phyloP scores from a whole-genome alignment of 441 rosid species.

The Capsella rubella region DNA sequence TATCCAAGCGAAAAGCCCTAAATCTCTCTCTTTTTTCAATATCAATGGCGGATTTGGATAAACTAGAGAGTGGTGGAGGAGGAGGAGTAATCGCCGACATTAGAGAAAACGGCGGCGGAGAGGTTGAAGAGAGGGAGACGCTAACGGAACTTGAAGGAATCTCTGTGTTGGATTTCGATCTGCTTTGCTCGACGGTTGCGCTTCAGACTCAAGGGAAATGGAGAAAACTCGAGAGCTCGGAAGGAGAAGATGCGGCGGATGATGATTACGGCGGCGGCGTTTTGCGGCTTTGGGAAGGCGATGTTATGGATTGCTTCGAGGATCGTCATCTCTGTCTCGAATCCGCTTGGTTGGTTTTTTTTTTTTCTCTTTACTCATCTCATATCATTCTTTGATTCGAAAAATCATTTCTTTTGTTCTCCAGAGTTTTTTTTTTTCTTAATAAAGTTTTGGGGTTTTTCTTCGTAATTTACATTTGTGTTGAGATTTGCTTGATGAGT shows the following conservation, averaged over 20 bases:
- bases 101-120: conserved; percentile 8
- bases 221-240: conserved; percentile 55
- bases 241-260: conserved; percentile 42
- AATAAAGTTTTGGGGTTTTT: conserved; percentile 11
- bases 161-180: conserved; percentile 68
- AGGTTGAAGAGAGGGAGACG: conserved; percentile 41
- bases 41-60: conserved; percentile 55
- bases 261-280: conserved; percentile 66
- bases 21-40: not conserved
- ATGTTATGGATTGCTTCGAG: conserved; percentile 77
- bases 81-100: not conserved
- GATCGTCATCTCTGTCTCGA: conserved; percentile 81
- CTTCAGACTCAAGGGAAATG: conserved; percentile 91
- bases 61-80: conserved; percentile 45
- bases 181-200: conserved; percentile 78
- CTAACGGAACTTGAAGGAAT: conserved; percentile 54
- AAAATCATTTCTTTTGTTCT: not conserved
- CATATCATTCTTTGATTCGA: not conserved
- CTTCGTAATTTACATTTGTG: not conserved
- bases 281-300: conserved; percentile 96
- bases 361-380: not conserved
- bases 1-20: conserved; percentile 17
- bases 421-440: not conserved
- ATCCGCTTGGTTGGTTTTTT: conserved; percentile 71
- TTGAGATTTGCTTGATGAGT: not conserved